Conservation (phyloP, 768 basidiomycete species). For the Collybia sordida region DNA sequence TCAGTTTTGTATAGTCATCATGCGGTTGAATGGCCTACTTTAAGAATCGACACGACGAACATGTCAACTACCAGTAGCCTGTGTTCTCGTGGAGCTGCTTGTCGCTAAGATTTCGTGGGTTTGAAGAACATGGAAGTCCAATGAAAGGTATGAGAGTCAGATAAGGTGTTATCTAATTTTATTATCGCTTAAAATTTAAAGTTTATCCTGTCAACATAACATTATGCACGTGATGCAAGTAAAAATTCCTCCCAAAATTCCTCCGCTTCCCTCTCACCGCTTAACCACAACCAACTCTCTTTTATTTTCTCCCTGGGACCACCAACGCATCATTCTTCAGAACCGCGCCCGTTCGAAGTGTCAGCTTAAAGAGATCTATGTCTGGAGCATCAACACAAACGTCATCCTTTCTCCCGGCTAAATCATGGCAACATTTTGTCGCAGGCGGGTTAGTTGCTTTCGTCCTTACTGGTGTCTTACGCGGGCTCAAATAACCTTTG, state of each 20-base stretch:
- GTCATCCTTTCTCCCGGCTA: conserved; percentile 52
- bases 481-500: conserved; percentile 2
- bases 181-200: conserved; percentile 1
- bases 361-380: conserved; percentile 7
- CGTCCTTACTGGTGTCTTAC: neutral
- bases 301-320: neutral
- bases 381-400: conserved; percentile 30
- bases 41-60: conserved; percentile 48
- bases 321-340: no score
- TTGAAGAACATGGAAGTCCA: conserved; percentile 10
- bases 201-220: no score
- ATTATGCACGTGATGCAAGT: conserved; percentile 10
- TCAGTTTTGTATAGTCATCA: conserved; percentile 1
- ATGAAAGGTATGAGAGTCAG: neutral
- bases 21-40: conserved; percentile 20
- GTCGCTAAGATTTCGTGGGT: neutral
- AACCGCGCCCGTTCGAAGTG: neutral
- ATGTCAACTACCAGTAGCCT: conserved; percentile 19
- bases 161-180: conserved; percentile 12
- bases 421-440: conserved; percentile 83
- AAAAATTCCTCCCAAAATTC: conserved; percentile 12
- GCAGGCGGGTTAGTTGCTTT: conserved; percentile 74
- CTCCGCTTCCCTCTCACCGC: neutral
- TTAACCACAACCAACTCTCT: neutral
- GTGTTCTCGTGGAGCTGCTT: neutral